phyloP scores from a whole-genome alignment of 2,329 filamentous ascomycete species.

The Aspergillus sp. region DNA sequence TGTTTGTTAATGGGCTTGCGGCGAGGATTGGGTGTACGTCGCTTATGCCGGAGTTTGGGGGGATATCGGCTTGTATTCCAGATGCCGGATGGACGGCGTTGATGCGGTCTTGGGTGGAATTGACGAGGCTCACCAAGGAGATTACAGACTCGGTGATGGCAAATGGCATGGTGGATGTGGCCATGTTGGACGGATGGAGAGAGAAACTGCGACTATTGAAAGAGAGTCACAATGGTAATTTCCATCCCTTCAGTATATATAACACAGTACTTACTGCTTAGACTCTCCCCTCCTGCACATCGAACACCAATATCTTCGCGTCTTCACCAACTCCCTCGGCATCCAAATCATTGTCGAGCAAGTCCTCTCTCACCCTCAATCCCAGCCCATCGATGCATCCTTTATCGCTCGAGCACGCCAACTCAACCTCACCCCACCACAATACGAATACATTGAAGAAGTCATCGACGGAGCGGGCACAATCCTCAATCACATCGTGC shows the following conservation, averaged over 20 bases:
- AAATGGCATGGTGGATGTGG: conserved; percentile 37
- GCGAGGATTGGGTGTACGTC: conserved; percentile 42
- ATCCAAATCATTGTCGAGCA: conserved; percentile 48
- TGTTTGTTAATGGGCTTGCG: conserved; percentile 44
- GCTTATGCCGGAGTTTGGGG: conserved; percentile 34
- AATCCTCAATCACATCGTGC: conserved; percentile 39
- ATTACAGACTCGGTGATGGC: conserved; percentile 42
- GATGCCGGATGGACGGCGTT: conserved; percentile 40
- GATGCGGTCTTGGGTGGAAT: conserved; percentile 39
- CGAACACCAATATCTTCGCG: conserved; percentile 37
- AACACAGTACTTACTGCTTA: conserved; percentile 7
- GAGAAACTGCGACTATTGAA: conserved; percentile 6
- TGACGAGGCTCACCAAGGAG: conserved; percentile 36
- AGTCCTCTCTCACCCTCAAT: conserved; percentile 18
- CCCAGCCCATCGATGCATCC: conserved; percentile 5
- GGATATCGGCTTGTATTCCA: conserved; percentile 30
- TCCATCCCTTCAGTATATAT: conserved; percentile 1
- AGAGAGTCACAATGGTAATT: neutral
- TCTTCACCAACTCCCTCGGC: conserved; percentile 35
- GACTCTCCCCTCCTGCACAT: conserved; percentile 43
- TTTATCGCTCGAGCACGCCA: conserved; percentile 6
- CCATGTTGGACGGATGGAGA: conserved; percentile 15
- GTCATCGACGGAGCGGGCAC: conserved; percentile 45
- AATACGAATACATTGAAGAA: conserved; percentile 46
- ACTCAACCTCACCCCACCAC: conserved; percentile 14